Evolutionary conservation across 1,284 basidiomycete genomes (phyloP).

Genomic region (Heterobasidion annosum): DNA sequence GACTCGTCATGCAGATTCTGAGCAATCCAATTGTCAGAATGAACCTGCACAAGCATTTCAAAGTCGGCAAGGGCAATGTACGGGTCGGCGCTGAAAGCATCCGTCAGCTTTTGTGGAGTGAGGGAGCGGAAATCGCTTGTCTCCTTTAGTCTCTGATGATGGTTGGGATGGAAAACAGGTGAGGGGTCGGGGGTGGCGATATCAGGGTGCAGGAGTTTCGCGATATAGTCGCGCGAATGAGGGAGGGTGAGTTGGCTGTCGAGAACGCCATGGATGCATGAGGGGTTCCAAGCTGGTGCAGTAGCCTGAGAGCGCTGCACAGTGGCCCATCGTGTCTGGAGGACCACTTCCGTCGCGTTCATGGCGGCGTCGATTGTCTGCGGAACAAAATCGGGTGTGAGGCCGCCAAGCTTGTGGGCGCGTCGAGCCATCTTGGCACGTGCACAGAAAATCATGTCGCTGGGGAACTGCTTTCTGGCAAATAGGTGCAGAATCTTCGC

Average conservation of each 20-base stretch:
- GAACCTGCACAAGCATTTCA: constrained; percentile 1
- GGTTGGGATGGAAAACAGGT: background rate
- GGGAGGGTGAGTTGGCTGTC: constrained; percentile 4
- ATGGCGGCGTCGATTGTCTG: constrained; percentile 10
- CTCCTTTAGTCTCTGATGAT: background rate
- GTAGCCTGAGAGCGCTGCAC: background rate
- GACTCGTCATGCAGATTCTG: background rate
- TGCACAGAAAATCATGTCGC: constrained; percentile 16
- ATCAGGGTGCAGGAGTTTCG: background rate
- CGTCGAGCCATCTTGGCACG: constrained; percentile 26
- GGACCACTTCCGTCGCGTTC: constrained; percentile 8
- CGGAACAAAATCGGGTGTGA: constrained; percentile 12
- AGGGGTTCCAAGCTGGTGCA: background rate
- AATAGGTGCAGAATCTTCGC: constrained; percentile 10
- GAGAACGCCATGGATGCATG: constrained; percentile 4
- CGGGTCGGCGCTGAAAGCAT: background rate
- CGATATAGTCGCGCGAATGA: constrained; percentile 1
- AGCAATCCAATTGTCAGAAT: constrained; percentile 8
- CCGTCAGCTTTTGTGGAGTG: background rate
- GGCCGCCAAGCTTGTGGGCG: constrained; percentile 24
- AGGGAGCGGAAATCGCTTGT: background rate
- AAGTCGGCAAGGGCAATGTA: constrained; percentile 1
- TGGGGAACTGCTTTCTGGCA: background rate
- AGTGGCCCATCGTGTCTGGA: constrained; percentile 24
- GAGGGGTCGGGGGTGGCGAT: background rate